phyloP scores from a whole-genome alignment of 345 rosid species.

The Citrus inodora region DNA sequence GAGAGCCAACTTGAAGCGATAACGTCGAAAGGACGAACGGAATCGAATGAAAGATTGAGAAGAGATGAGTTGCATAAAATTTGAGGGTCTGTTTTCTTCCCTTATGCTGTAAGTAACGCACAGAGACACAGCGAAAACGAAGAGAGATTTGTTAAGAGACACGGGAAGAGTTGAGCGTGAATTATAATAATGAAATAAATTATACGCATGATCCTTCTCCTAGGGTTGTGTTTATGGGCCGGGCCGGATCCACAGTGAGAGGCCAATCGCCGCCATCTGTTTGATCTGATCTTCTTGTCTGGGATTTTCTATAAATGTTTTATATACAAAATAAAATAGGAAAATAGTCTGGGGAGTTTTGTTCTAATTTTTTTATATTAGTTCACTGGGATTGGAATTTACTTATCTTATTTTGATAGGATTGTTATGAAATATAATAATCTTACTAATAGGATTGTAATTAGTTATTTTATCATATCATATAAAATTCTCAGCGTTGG shows the following conservation, averaged over 20 bases:
- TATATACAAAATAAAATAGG: no score
- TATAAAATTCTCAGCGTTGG: no score
- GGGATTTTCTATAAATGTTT: no score
- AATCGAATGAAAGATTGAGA: background rate
- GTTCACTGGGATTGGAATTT: no score
- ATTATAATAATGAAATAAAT: no score
- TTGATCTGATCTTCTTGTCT: background rate
- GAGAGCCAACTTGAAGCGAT: conserved; percentile 9
- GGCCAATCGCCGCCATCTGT: background rate
- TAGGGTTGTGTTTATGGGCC: conserved; percentile 3
- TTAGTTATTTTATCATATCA: no score
- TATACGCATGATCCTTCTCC: background rate
- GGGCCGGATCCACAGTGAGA: background rate
- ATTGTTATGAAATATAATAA: no score
- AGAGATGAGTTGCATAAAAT: background rate
- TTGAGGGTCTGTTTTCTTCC: background rate
- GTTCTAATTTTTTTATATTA: no score
- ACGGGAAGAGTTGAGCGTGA: background rate
- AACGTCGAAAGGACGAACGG: background rate
- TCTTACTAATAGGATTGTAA: no score
- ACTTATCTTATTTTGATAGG: no score
- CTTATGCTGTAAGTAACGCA: background rate
- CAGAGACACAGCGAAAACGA: background rate
- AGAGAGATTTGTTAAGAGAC: background rate
- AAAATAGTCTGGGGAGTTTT: no score